phyloP scores from a whole-genome alignment of 352 stramenopile genomes.

The Globisporangium alternatum region DNA sequence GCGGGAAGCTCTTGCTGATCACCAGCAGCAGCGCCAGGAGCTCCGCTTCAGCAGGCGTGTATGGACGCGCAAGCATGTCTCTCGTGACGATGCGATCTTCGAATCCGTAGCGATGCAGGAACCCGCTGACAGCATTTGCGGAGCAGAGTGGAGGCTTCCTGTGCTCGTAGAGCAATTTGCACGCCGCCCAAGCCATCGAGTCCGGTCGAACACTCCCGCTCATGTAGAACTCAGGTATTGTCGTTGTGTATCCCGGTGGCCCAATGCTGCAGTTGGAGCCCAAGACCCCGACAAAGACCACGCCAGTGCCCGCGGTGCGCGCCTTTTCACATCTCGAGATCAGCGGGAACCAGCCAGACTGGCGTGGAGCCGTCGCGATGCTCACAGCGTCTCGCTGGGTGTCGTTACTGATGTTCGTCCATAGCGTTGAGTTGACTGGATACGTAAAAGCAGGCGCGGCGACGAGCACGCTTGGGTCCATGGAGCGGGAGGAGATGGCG shows the following conservation, averaged over 20 bases:
- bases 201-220: slow-evolving; percentile 39
- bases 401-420: not conserved
- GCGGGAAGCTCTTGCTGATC: slow-evolving; percentile 37
- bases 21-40: slow-evolving; percentile 33
- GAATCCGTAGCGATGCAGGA: slow-evolving; percentile 36
- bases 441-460: not conserved
- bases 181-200: slow-evolving; percentile 47
- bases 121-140: slow-evolving; percentile 35
- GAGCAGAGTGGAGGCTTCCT: slow-evolving; percentile 40
- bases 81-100: slow-evolving; percentile 21
- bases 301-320: not conserved
- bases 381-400: slow-evolving; percentile 1
- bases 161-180: slow-evolving; percentile 35
- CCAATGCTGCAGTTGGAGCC: slow-evolving; percentile 9
- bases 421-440: slow-evolving; percentile 5
- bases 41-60: slow-evolving; percentile 34
- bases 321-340: slow-evolving; percentile 1
- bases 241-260: not conserved
- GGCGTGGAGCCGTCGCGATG: not conserved
- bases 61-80: slow-evolving; percentile 26
- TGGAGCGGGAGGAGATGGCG: slow-evolving; percentile 20
- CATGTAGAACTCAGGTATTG: slow-evolving; percentile 15
- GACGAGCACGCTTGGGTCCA: slow-evolving; percentile 13
- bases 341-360: slow-evolving; percentile 6
- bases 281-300: slow-evolving; percentile 18